phyloP scores from a whole-genome alignment of 1,284 basidiomycete genomes.

The Fomes fomentarius region DNA sequence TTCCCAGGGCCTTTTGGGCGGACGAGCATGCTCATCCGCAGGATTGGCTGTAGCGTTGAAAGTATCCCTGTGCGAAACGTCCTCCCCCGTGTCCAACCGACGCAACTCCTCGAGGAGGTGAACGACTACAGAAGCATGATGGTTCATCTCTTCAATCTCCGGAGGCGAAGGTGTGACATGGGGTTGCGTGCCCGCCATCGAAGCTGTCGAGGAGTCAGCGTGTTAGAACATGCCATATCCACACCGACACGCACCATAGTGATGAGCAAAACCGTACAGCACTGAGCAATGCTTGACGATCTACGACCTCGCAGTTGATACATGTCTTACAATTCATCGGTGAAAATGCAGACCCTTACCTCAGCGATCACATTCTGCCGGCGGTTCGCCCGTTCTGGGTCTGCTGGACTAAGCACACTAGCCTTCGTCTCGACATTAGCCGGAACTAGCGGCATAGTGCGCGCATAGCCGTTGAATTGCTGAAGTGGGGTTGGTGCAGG shows the following conservation, averaged over 20 bases:
- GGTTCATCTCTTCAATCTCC: slow-evolving; percentile 70
- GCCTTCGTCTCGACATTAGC: slow-evolving; percentile 38
- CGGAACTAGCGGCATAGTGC: slow-evolving; percentile 37
- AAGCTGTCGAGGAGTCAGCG: slow-evolving; percentile 36
- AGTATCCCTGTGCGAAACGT: slow-evolving; percentile 34
- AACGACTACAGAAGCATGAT: slow-evolving; percentile 63
- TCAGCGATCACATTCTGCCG: slow-evolving; percentile 29
- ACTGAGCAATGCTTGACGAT: slow-evolving; percentile 62
- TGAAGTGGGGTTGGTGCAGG: slow-evolving; percentile 22
- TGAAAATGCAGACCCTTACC: slow-evolving; percentile 15
- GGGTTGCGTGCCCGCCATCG: slow-evolving; percentile 47
- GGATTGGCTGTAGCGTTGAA: slow-evolving; percentile 21
- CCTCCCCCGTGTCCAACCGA: slow-evolving; percentile 36
- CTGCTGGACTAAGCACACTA: slow-evolving; percentile 16
- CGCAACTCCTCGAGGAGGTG: slow-evolving; percentile 66
- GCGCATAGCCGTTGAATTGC: slow-evolving; percentile 27
- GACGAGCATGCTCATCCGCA: slow-evolving; percentile 44
- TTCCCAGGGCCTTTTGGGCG: slow-evolving; percentile 79
- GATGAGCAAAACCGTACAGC: slow-evolving; percentile 64
- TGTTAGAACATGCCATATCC: not conserved
- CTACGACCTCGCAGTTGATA: slow-evolving; percentile 41
- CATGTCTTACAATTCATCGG: slow-evolving; percentile 3
- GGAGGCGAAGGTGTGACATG: slow-evolving; percentile 52
- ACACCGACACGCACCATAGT: slow-evolving; percentile 51
- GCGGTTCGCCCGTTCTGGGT: slow-evolving; percentile 22